Conservation (phyloP, 306 rosid genomes). For the Rosa rugosa region DNA sequence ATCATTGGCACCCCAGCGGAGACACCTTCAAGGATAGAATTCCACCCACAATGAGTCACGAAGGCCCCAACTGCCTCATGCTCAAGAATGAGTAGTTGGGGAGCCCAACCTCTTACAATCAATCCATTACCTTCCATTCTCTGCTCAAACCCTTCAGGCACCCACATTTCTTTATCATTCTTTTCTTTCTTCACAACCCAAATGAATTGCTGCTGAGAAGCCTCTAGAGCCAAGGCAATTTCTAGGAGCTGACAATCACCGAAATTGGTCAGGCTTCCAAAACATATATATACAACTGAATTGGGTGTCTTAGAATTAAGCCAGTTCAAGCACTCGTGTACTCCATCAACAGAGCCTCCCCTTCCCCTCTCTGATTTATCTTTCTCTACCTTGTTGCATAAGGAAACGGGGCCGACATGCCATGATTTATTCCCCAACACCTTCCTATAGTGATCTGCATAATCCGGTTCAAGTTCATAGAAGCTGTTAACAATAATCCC, state of each 20-base stretch:
- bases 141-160: constrained; percentile 27
- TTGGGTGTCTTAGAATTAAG: constrained; percentile 17
- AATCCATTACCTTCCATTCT: constrained; percentile 30
- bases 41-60: constrained; percentile 51
- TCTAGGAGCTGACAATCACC: constrained; percentile 42
- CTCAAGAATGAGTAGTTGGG: constrained; percentile 36
- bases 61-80: constrained; percentile 39
- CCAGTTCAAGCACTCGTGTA: constrained; percentile 26
- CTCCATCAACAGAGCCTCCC: constrained; percentile 34
- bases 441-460: neutral
- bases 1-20: constrained; percentile 35
- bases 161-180: constrained; percentile 18
- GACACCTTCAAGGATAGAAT: constrained; percentile 35
- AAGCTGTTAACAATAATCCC: neutral
- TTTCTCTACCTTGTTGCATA: constrained; percentile 31
- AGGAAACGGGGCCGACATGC: constrained; percentile 56
- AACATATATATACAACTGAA: constrained; percentile 44
- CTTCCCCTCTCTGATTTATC: constrained; percentile 41
- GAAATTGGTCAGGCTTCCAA: constrained; percentile 35
- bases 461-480: neutral
- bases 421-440: constrained; percentile 14
- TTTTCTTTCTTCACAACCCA: constrained; percentile 40
- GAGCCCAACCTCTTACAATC: constrained; percentile 40
- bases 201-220: constrained; percentile 40
- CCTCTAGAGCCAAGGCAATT: constrained; percentile 49